Base-by-base conservation (phyloP, 2,329 filamentous ascomycete genomes). In the Sporothrix luriei region DNA sequence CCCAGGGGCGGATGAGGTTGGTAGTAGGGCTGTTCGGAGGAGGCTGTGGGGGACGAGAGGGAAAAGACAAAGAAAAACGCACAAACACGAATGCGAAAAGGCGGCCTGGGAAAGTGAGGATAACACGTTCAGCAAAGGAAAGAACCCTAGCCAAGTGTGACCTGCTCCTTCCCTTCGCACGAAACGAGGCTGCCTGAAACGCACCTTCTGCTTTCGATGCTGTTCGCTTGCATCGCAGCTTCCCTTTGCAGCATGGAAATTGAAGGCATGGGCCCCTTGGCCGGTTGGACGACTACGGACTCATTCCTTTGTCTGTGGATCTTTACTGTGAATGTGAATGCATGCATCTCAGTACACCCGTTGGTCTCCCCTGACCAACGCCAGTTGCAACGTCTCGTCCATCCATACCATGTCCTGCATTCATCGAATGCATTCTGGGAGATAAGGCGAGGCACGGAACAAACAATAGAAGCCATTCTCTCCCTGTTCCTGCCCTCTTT, bases 41-140 rank as follows among this genome's bases (percentile, higher is more conserved):
- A 64, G 55, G 40, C 14, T 4, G 40, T 43, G 40, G 40, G 14
- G 11, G 40, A 14, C 2, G 11, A 1, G 4, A 43, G 10, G n/a
- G n/a, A 62, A 64, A 29, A 64, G 10, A 40, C 33, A 64, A 64
- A 64, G 43, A 29, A 49, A 26, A 21, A n/a, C 43, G 19, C 19
- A 24, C 24, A 49, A 33, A 14, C 24, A 29, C 29, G 16, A 40
- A 49, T 7, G 59, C 19, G 24, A 21, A 6, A 49, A 64, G 59
- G 43, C 24, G 40, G 29, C 7, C 4, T 26, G 21, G 59, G 52
- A 59, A 54, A 54, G 40, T 46, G 40, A 71, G 40, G 57, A 69
- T 68, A 33, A 66, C 66, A 69, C 67, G 72, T 72, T 70, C 73
- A 72, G n/a, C 1, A 14, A 2, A 21, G 29, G 54, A 59, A 59